Conservation (phyloP, 2,329 filamentous ascomycete genomes). For the Colletotrichum neosansevieriae region DNA sequence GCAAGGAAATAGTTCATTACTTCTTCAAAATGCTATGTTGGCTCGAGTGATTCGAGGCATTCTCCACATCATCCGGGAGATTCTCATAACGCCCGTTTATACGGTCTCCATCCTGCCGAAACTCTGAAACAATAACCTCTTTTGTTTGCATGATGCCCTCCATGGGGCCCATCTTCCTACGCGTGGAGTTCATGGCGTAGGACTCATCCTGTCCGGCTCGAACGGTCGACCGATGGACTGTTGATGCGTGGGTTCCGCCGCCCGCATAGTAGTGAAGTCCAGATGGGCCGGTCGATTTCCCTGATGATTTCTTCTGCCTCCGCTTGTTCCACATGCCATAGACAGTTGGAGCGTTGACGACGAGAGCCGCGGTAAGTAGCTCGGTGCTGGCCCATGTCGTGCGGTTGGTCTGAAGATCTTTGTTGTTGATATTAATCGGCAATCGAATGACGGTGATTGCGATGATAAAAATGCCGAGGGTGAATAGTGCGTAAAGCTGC, state of each 20-base stretch:
- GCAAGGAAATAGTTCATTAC: neutral
- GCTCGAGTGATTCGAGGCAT: constrained; percentile 25
- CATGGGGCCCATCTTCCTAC: constrained; percentile 28
- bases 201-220: constrained; percentile 5
- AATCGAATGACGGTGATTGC: constrained; percentile 54
- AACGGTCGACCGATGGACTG: constrained; percentile 27
- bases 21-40: constrained; percentile 30
- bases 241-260: constrained; percentile 23
- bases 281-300: constrained; percentile 34
- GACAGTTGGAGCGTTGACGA: constrained; percentile 54
- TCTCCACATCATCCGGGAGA: constrained; percentile 33
- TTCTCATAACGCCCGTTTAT: constrained; percentile 27
- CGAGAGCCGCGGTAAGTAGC: constrained; percentile 44
- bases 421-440: constrained; percentile 51
- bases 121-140: constrained; percentile 37
- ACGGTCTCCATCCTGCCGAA: constrained; percentile 29
- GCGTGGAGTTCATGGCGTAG: constrained; percentile 19
- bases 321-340: constrained; percentile 50
- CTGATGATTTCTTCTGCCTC: constrained; percentile 42
- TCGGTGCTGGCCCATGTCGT: constrained; percentile 55
- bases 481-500: constrained; percentile 50
- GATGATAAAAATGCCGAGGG: constrained; percentile 54
- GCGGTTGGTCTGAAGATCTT: constrained; percentile 50
- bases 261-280: constrained; percentile 31
- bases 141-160: constrained; percentile 39